A percentile compares a stretch with the other conserved stretches of the same genome.
Conservation (phyloP, 345 rosid genomes). For the Populus nigra region DNA sequence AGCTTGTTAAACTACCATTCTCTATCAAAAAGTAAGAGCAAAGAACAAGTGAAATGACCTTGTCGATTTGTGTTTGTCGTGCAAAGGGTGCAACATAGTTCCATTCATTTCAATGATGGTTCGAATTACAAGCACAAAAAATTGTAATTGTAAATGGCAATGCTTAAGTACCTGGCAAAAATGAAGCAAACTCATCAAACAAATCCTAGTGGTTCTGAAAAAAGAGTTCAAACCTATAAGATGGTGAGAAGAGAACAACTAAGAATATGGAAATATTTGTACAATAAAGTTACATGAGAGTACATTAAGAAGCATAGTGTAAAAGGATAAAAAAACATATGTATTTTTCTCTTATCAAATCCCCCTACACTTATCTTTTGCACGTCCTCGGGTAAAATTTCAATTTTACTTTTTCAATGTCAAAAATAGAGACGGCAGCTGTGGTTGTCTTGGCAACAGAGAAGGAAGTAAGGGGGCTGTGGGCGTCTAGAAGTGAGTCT, state of each 20-base stretch:
- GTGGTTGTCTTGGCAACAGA: no score
- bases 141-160: constrained; percentile 41
- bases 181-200: constrained; percentile 81
- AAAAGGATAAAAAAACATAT: no score
- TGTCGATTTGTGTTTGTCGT: constrained; percentile 60
- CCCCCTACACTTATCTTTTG: no score
- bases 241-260: constrained; percentile 18
- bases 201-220: no score
- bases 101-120: constrained; percentile 56
- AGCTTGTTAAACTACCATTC: neutral
- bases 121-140: constrained; percentile 48
- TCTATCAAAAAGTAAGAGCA: neutral
- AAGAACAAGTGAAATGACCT: constrained; percentile 35
- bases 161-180: constrained; percentile 69
- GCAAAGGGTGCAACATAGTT: constrained; percentile 45
- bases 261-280: constrained; percentile 2
- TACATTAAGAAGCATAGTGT: neutral
- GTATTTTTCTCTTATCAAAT: no score
- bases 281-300: neutral
- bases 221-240: constrained; percentile 64
- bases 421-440: no score
- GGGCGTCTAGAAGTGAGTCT: no score
- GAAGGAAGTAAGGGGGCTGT: no score
- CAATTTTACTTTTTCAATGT: no score
- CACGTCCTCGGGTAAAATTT: no score